Conservation (phyloP, 495 filamentous ascomycete genomes). For the Daldinia concentrica region DNA sequence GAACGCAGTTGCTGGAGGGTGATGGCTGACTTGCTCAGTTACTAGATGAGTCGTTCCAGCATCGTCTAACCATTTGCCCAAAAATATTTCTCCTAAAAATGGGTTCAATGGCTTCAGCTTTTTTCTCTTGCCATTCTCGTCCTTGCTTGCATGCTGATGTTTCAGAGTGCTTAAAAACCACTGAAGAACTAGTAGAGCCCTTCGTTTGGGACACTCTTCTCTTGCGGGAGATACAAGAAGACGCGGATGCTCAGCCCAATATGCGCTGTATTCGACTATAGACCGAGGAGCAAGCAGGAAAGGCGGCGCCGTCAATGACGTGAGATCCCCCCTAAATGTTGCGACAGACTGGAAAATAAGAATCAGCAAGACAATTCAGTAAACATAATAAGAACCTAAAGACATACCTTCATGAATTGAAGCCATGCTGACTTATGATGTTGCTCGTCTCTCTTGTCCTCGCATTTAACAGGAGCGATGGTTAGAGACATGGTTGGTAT, state of each 20-base stretch:
- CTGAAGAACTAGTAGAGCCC: slow-evolving; percentile 80
- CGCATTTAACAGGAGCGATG: slow-evolving; percentile 30
- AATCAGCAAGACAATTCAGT: slow-evolving; percentile 11
- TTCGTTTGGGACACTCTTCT: slow-evolving; percentile 75
- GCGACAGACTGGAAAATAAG: slow-evolving; percentile 72
- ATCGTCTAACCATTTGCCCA: slow-evolving; percentile 83
- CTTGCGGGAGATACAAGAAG: slow-evolving; percentile 78
- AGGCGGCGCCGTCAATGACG: slow-evolving; percentile 82
- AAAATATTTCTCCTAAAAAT: slow-evolving; percentile 88
- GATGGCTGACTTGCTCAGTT: slow-evolving; percentile 67
- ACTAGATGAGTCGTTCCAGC: slow-evolving; percentile 72
- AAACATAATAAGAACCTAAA: not conserved
- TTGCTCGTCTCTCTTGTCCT: slow-evolving; percentile 39
- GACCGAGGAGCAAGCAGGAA: slow-evolving; percentile 85
- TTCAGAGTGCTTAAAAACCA: slow-evolving; percentile 89
- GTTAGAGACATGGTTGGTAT: slow-evolving; percentile 32
- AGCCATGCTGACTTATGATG: slow-evolving; percentile 44
- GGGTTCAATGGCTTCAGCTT: slow-evolving; percentile 84
- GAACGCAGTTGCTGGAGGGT: slow-evolving; percentile 88
- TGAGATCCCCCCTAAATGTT: slow-evolving; percentile 85
- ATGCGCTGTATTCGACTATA: slow-evolving; percentile 83
- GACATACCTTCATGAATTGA: slow-evolving; percentile 49
- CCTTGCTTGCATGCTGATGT: slow-evolving; percentile 82
- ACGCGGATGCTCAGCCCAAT: slow-evolving; percentile 86
- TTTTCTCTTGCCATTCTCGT: slow-evolving; percentile 83